Evolutionary conservation across 257 asterid genomes (phyloP).

Genomic region (Haberlea rhodopensis): DNA sequence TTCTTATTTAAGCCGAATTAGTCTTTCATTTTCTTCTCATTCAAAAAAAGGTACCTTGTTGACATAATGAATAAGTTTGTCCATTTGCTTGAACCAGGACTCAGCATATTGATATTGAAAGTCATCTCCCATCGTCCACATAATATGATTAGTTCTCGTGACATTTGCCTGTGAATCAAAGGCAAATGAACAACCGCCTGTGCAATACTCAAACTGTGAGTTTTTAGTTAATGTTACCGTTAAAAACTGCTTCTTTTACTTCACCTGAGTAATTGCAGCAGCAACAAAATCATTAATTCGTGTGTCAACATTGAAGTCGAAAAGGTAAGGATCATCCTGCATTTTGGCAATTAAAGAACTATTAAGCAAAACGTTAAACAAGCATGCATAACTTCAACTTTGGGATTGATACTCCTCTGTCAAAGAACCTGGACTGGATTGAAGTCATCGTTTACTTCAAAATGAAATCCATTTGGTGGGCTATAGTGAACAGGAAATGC

Average conservation of each 20-base stretch:
- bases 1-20: background rate
- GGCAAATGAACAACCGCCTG: slow-evolving; percentile 19
- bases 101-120: slow-evolving; percentile 81
- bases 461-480: slow-evolving; percentile 72
- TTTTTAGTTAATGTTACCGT: background rate
- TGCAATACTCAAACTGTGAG: background rate
- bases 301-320: slow-evolving; percentile 56
- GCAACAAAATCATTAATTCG: slow-evolving; percentile 67
- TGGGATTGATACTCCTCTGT: slow-evolving; percentile 3
- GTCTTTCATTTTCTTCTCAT: background rate
- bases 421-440: slow-evolving; percentile 70
- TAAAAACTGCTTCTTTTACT: slow-evolving; percentile 21
- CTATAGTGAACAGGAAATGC: slow-evolving; percentile 77
- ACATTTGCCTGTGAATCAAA: slow-evolving; percentile 64
- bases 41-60: slow-evolving; percentile 52
- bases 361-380: background rate
- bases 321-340: slow-evolving; percentile 77
- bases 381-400: slow-evolving; percentile 30
- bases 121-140: slow-evolving; percentile 97
- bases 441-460: slow-evolving; percentile 50
- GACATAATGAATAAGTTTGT: slow-evolving; percentile 80
- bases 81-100: slow-evolving; percentile 94
- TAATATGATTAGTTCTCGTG: slow-evolving; percentile 74
- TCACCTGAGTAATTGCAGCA: slow-evolving; percentile 77
- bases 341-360: slow-evolving; percentile 24